Evolutionary conservation across 495 filamentous ascomycete species (phyloP).

Genomic region (Bryoglossum gracile): DNA sequence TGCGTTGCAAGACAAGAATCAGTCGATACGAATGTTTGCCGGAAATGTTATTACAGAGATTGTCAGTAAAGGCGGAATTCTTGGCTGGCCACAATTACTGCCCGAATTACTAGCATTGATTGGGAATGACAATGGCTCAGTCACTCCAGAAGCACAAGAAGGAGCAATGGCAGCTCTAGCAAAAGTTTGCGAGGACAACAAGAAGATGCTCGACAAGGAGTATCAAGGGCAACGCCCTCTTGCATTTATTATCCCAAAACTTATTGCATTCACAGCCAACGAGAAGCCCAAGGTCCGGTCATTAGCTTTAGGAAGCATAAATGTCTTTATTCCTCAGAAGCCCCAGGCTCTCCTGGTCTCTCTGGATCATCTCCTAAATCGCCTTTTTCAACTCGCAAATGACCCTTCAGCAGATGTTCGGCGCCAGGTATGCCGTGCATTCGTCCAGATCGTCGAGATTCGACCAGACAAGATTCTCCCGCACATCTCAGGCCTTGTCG

Average conservation of each 20-base stretch:
- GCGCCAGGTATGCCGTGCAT: conserved; percentile 85
- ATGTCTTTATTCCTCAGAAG: conserved; percentile 80
- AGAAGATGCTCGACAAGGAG: conserved; percentile 75
- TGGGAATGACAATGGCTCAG: conserved; percentile 60
- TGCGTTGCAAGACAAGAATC: conserved; percentile 71
- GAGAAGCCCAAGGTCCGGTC: conserved; percentile 66
- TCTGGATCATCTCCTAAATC: conserved; percentile 72
- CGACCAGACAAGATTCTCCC: conserved; percentile 83
- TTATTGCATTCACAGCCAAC: conserved; percentile 77
- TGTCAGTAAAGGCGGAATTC: conserved; percentile 72
- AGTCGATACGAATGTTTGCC: conserved; percentile 78
- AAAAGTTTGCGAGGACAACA: conserved; percentile 97
- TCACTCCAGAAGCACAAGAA: conserved; percentile 68
- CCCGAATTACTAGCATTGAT: conserved; percentile 72
- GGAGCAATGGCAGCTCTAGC: conserved; percentile 86
- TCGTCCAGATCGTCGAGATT: conserved; percentile 87
- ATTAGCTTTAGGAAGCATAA: conserved; percentile 73
- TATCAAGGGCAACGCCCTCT: conserved; percentile 81
- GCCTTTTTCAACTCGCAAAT: conserved; percentile 70
- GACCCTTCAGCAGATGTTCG: conserved; percentile 74
- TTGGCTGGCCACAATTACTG: conserved; percentile 86
- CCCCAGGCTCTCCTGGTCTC: conserved; percentile 67
- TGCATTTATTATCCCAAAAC: conserved; percentile 81
- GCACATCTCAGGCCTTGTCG: conserved; percentile 80
- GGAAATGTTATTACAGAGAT: conserved; percentile 96